phyloP scores from a whole-genome alignment of 2,329 filamentous ascomycete genomes.

The Chlorencoelia australis region DNA sequence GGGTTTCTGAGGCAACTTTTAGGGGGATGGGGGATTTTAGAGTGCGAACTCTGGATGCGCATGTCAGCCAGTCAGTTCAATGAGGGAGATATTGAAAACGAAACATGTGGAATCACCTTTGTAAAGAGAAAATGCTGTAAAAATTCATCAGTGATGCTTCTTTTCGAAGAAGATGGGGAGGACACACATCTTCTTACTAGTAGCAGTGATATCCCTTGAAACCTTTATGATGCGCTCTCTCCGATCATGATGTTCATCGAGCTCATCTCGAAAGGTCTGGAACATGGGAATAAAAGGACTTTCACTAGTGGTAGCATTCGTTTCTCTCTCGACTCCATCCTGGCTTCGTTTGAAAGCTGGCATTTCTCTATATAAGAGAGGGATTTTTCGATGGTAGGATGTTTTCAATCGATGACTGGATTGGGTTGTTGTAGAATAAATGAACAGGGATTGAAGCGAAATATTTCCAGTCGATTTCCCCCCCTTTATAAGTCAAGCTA shows the following conservation, averaged over 20 bases:
- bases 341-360: conserved; percentile 5
- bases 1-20: conserved; percentile 60
- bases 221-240: conserved; percentile 84
- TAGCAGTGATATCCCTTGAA: conserved; percentile 81
- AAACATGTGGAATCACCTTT: conserved; percentile 44
- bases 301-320: conserved; percentile 17
- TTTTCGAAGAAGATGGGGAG: background rate
- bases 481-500: too few species aligned
- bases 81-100: background rate
- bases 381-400: too few species aligned
- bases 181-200: conserved; percentile 90
- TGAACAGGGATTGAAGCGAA: too few species aligned
- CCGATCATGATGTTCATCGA: conserved; percentile 91
- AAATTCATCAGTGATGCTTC: conserved; percentile 15
- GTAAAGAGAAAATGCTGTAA: conserved; percentile 69
- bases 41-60: conserved; percentile 46
- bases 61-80: background rate
- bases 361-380: too few species aligned
- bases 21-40: conserved; percentile 53
- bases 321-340: conserved; percentile 35
- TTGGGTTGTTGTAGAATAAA: too few species aligned
- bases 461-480: too few species aligned
- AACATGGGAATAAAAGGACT: conserved; percentile 64
- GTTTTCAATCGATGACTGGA: too few species aligned
- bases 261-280: conserved; percentile 70